Percentiles rank a stretch among this genome's conserved stretches.
These are phyloP conservation scores for Colletotrichum tropicicola DNA, from an alignment of 2,329 filamentous ascomycete genomes.

Conservation along the genomic window DNA sequence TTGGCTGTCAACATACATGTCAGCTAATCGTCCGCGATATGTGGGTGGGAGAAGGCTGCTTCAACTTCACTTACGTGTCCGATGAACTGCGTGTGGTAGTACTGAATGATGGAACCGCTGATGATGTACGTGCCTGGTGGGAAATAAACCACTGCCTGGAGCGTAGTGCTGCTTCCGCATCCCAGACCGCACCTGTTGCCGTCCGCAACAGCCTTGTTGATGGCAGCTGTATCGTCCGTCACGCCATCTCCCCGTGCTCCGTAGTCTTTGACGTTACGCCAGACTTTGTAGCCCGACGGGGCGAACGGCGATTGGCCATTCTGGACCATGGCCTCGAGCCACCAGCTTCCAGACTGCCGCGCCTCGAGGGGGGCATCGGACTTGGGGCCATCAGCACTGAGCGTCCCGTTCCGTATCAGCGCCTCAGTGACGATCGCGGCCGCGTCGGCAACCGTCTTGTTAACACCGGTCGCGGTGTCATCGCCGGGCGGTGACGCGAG, in stretches of 20 bases:
- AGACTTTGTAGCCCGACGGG: background rate
- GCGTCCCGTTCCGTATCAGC: background rate
- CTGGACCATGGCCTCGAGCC: background rate
- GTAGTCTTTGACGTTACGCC: conserved; percentile 26
- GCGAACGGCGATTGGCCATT: background rate
- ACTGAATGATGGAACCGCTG: conserved; percentile 11
- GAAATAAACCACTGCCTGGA: conserved; percentile 32
- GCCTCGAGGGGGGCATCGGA: background rate
- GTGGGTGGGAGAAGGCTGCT: no score
- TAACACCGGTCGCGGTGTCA: no score
- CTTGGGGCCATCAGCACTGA: no score
- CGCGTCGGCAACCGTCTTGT: background rate
- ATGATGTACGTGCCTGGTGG: conserved; percentile 31
- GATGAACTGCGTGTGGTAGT: conserved; percentile 25
- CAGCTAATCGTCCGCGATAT: no score
- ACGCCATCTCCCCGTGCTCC: conserved; percentile 73
- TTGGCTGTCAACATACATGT: background rate
- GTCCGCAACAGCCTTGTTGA: conserved; percentile 49
- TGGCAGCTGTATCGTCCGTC: conserved; percentile 60
- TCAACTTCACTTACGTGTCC: background rate
- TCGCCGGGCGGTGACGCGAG: no score
- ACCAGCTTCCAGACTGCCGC: background rate
- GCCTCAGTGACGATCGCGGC: background rate
- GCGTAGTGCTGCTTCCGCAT: conserved; percentile 28
- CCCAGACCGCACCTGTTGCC: conserved; percentile 27